Conservation (phyloP, 306 rosid genomes). For the Mimosa bimucronata region DNA sequence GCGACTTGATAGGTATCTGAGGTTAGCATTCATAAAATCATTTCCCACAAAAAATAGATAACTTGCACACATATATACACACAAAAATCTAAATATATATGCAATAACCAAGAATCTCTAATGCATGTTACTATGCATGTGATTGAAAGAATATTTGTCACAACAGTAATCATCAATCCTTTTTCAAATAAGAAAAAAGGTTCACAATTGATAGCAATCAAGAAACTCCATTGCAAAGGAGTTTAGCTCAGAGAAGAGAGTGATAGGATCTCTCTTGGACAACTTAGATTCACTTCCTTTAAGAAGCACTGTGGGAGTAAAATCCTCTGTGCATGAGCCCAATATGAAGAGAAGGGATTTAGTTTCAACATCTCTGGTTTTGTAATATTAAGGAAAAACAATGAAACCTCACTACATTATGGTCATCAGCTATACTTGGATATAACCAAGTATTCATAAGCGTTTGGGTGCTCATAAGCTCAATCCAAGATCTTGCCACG, state of each 20-base stretch:
- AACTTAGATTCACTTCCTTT: background rate
- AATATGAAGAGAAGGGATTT: background rate
- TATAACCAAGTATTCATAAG: background rate
- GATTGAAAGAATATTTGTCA: background rate
- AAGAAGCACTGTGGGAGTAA: background rate
- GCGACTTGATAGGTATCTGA: slow-evolving; percentile 84
- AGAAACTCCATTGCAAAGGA: background rate
- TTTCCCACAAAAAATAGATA: slow-evolving; percentile 1
- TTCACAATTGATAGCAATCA: slow-evolving; percentile 13
- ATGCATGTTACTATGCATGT: too few species aligned
- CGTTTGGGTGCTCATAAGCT: slow-evolving; percentile 4
- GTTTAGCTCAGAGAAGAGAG: background rate
- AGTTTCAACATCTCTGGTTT: background rate
- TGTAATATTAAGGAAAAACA: background rate
- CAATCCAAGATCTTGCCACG: background rate
- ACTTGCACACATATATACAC: background rate
- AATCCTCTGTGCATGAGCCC: background rate
- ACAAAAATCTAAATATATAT: background rate
- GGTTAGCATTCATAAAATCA: slow-evolving; percentile 25
- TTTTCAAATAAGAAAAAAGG: slow-evolving; percentile 2
- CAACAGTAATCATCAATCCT: background rate
- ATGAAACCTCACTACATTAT: background rate
- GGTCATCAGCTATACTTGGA: slow-evolving; percentile 3
- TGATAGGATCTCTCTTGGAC: background rate
- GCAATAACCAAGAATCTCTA: background rate